Conservation (phyloP, 352 stramenopile genomes). For the Aphanomyces stellatus region DNA sequence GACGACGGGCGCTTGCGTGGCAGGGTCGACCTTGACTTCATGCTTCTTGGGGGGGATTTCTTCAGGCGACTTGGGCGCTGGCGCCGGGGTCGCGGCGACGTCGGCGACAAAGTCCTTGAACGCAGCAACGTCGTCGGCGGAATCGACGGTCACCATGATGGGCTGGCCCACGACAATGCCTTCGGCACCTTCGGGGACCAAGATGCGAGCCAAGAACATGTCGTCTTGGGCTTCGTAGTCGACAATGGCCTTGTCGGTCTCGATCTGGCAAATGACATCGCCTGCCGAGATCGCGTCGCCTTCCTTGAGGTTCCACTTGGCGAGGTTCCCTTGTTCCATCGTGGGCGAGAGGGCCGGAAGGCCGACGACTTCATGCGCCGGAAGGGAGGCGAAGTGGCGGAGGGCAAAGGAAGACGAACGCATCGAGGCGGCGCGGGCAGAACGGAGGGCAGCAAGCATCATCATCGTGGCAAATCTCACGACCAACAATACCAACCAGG, state of each 20-base stretch:
- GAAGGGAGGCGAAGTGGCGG: slow-evolving; percentile 60
- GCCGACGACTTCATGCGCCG: slow-evolving; percentile 65
- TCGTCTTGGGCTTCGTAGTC: slow-evolving; percentile 98
- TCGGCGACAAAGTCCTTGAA: slow-evolving; percentile 76
- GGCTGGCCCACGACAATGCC: slow-evolving; percentile 89
- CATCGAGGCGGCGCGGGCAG: slow-evolving; percentile 28
- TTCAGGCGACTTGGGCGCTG: slow-evolving; percentile 38
- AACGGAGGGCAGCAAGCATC: slow-evolving; percentile 31
- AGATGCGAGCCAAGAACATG: slow-evolving; percentile 93
- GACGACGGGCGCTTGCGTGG: slow-evolving; percentile 38
- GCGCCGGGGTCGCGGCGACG: slow-evolving; percentile 29
- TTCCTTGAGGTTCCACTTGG: slow-evolving; percentile 91
- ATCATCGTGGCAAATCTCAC: too few species aligned
- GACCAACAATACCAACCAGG: too few species aligned
- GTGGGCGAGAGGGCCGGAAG: slow-evolving; percentile 93
- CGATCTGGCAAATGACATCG: slow-evolving; percentile 95
- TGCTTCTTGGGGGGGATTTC: slow-evolving; percentile 65
- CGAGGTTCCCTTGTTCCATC: slow-evolving; percentile 95
- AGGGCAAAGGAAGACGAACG: too few species aligned
- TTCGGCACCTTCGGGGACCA: slow-evolving; percentile 83
- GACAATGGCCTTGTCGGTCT: slow-evolving; percentile 99
- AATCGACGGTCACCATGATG: slow-evolving; percentile 95
- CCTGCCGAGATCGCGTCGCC: slow-evolving; percentile 89
- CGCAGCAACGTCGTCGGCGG: slow-evolving; percentile 56
- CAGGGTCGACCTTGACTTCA: slow-evolving; percentile 39